Evolutionary conservation across 2,329 filamentous ascomycete genomes (phyloP).

Genomic region (Esteya vermicola): DNA sequence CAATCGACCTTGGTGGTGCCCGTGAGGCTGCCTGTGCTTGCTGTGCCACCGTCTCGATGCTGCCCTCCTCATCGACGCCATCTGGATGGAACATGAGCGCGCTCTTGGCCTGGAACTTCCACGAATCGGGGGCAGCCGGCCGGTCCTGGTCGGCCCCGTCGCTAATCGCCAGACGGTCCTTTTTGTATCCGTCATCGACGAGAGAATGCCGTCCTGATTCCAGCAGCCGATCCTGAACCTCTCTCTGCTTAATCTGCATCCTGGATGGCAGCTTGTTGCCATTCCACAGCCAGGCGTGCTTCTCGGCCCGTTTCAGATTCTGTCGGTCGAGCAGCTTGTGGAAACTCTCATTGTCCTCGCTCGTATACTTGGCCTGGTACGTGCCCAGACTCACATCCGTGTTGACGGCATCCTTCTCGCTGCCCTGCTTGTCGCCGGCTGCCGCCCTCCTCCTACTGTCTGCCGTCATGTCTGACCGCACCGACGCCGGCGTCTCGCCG

Average conservation of each 20-base stretch:
- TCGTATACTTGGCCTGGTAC: slow-evolving; percentile 90
- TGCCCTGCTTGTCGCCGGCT: background rate
- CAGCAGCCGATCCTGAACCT: slow-evolving; percentile 39
- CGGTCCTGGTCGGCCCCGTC: slow-evolving; percentile 50
- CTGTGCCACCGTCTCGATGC: slow-evolving; percentile 48
- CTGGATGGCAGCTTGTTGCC: slow-evolving; percentile 80
- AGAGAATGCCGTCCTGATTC: slow-evolving; percentile 24
- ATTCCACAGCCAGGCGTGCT: slow-evolving; percentile 78
- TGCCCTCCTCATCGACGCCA: slow-evolving; percentile 45
- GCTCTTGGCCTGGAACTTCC: slow-evolving; percentile 65
- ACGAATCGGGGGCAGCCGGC: slow-evolving; percentile 63
- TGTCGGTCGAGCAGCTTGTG: slow-evolving; percentile 84
- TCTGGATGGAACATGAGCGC: slow-evolving; percentile 74
- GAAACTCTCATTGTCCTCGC: slow-evolving; percentile 96
- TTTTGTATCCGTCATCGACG: slow-evolving; percentile 41
- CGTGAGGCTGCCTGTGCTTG: slow-evolving; percentile 55
- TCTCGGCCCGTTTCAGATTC: slow-evolving; percentile 70
- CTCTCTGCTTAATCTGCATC: slow-evolving; percentile 55
- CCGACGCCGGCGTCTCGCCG: slow-evolving; percentile 60
- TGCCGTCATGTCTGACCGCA: slow-evolving; percentile 12
- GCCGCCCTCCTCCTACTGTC: background rate
- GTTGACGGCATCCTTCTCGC: slow-evolving; percentile 40
- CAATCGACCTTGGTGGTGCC: slow-evolving; percentile 62
- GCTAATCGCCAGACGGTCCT: slow-evolving; percentile 46
- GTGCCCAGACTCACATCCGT: slow-evolving; percentile 66